Evolutionary conservation across 2,329 filamentous ascomycete species (phyloP), one percentile per base, ranked within the genome.

Genomic region (Aspergillus sergii): DNA sequence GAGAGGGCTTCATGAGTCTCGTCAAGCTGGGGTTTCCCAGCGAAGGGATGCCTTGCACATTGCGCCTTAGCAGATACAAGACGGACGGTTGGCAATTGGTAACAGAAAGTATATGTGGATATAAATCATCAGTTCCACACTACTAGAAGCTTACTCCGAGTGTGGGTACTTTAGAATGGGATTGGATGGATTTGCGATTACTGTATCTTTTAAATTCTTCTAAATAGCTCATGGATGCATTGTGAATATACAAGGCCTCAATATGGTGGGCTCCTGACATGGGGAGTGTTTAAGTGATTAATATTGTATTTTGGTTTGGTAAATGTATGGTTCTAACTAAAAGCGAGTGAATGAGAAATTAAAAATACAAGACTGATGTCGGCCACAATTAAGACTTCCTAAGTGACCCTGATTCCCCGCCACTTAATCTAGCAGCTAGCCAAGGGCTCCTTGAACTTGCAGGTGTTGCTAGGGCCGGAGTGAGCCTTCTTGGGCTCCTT

Each of bases 401-500:
- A n/a, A 28, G 19, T 8, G 4, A 14, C 16, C 16, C 8, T n/a
- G 9, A 21, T 32, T 1, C 2, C 11, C 19, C 19, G 3, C 14
- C 14, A 32, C 4, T 9, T 11, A 8, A 51, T 23, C 21, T 59
- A 59, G 23, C 57, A 59, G 16, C 9, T 45, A 19, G 14, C 0
- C 10, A 59, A 9, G 36, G 58, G 58, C 8, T 26, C 19, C 21
- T 32, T 53, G 26, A 51, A 53, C 46, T 59, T 41, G 46, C 58
- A 59, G 14, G n/a, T 30, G 26, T 41, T 59, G 46, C 58, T 59
- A 45, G 58, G 3, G 2, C 58, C 58, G 3, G 58, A 59, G 12
- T 12, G 6, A 26, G 30, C 50, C 58, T 59, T 59, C 46, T 23
- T 45, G 34, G 58, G 58, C 58, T 59, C 58, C 34, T 59, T 32